A percentile compares a stretch with the other conserved stretches of the same genome.
These are phyloP conservation scores for Termitomyces sp. DNA, from an alignment of 1,284 basidiomycete genomes.

Conservation along the genomic window DNA sequence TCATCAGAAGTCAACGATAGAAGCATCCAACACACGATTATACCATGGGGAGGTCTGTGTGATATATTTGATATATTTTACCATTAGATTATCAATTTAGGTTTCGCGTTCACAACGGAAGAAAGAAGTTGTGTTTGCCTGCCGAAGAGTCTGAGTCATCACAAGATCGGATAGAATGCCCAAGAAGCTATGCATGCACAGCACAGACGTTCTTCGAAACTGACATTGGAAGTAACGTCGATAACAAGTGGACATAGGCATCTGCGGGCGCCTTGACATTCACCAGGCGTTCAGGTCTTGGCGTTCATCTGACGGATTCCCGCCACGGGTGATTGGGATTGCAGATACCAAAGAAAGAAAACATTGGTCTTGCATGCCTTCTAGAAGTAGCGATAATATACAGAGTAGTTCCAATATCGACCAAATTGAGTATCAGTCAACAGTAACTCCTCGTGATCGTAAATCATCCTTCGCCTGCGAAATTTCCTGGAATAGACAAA, in stretches of 20 bases:
- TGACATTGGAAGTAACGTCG: not conserved
- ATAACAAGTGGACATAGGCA: not conserved
- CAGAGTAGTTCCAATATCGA: not conserved
- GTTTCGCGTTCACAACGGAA: not conserved
- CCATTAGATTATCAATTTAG: not conserved
- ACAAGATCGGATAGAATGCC: not conserved
- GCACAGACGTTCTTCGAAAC: not conserved
- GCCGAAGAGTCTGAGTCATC: not conserved
- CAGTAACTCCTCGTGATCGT: conserved; percentile 57
- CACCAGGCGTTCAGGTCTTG: not conserved
- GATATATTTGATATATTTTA: not conserved
- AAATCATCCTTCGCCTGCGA: conserved; percentile 67
- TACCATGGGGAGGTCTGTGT: not conserved
- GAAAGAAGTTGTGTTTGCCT: not conserved
- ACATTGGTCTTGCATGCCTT: not conserved
- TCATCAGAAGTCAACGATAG: not conserved
- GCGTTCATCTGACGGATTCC: not conserved
- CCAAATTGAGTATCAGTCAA: conserved; percentile 44
- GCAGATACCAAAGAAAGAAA: not conserved
- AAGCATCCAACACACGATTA: not conserved
- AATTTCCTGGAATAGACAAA: conserved; percentile 47
- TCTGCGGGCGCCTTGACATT: not conserved
- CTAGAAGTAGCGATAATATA: conserved; percentile 3
- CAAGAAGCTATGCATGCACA: not conserved
- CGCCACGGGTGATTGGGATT: no score